phyloP scores from a whole-genome alignment of 768 basidiomycete genomes.

The Suillus brevipes region DNA sequence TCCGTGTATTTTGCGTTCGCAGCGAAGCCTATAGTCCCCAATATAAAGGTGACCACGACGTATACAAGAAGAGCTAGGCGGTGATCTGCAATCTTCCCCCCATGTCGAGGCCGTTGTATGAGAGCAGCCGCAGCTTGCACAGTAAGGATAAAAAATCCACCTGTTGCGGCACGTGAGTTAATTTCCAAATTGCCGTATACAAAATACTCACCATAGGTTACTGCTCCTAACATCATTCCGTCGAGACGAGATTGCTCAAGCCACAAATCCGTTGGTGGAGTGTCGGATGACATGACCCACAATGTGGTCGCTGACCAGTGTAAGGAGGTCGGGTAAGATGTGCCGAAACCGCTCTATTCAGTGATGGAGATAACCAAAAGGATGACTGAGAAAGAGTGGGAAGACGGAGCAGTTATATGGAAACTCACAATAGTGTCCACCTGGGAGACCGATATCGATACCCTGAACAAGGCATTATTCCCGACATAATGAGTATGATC shows the following conservation, averaged over 20 bases:
- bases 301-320: not conserved
- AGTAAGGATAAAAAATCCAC: not conserved
- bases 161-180: not conserved
- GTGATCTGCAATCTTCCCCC: not conserved
- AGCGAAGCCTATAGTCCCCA: constrained; percentile 10
- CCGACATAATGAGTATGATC: not conserved
- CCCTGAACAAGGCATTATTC: not conserved
- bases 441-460: not conserved
- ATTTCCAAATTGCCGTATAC: not conserved
- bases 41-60: constrained; percentile 12
- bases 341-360: not conserved
- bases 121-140: not conserved
- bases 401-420: not conserved
- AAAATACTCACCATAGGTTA: constrained; percentile 10
- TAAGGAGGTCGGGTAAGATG: not conserved
- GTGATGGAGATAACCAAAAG: not conserved
- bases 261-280: not conserved
- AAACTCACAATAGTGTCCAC: not conserved
- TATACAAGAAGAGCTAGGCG: constrained; percentile 6
- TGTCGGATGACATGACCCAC: not conserved
- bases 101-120: not conserved
- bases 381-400: not conserved
- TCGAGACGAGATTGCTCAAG: not conserved
- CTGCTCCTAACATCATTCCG: constrained; percentile 10
- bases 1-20: constrained; percentile 20